Conservation (phyloP, 78 protist species). For the Protostelium mycophagum region DNA sequence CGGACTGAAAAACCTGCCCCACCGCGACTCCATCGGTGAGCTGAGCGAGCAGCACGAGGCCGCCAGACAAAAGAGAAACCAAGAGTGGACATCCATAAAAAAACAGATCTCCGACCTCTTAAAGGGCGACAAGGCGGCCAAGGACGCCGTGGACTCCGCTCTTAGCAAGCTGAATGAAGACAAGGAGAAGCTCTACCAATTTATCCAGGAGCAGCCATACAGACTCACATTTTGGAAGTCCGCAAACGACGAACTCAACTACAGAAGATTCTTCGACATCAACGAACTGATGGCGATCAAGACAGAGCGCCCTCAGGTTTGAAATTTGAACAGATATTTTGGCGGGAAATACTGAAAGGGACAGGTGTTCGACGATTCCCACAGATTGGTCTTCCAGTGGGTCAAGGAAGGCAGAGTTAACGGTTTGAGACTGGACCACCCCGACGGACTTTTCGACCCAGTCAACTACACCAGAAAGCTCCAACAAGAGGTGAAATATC, state of each 20-base stretch:
- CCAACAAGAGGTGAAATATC: not conserved
- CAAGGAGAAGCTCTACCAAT: not conserved
- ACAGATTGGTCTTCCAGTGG: constrained; percentile 1
- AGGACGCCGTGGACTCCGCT: not conserved
- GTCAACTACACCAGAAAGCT: not conserved
- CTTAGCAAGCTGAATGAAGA: not conserved
- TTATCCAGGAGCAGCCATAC: not conserved
- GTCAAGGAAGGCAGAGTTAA: not conserved
- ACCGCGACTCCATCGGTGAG: not conserved
- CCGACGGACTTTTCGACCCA: not conserved
- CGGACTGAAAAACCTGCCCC: not conserved
- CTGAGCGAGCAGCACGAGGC: not conserved
- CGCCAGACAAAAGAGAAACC: not conserved
- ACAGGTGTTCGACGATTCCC: not conserved
- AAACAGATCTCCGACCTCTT: not conserved
- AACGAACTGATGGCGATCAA: not conserved
- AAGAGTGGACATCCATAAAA: not conserved
- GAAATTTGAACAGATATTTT: too few species aligned
- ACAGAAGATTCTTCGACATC: not conserved
- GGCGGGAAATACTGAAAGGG: too few species aligned
- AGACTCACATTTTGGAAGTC: not conserved
- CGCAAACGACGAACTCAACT: not conserved
- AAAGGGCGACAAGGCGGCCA: not conserved
- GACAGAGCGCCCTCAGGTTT: not conserved
- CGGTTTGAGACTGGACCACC: not conserved